Evolutionary conservation across 352 stramenopile genomes (phyloP), one percentile per base, ranked within the genome.

Genomic region (Phytophthora tentaculata): DNA sequence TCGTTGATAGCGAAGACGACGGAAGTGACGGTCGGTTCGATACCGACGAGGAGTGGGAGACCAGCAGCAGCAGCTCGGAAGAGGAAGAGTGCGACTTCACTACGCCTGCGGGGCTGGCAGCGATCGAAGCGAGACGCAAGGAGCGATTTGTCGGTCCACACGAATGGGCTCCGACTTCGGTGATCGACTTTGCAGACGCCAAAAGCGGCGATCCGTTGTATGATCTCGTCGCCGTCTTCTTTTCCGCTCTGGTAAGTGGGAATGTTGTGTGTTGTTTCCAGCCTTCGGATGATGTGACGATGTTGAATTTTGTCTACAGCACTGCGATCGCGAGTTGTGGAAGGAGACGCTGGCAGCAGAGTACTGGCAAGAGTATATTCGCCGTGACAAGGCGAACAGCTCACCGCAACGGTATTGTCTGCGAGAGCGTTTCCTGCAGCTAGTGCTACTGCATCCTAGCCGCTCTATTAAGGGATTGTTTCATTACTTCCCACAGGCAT

Each of bases 121-220:
- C 60, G 5, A 51, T 85, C 2, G 71, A 82, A 61, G 49, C 61
- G 12, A 83, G 82, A 51, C 84, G 84, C 24, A 76, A 77, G 28
- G 55, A 62, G 24, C 76, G 75, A 28, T 93, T 90, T 48, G 24
- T 81, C 23, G 88, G 86, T 14, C 45, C 64, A 0, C 54, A 74
- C 28, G 61, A 84, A 58, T 96, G 88, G 88, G 57, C 69, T 53
- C 86, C 88, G 7, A 76, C 64, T 12, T 81, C 80, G 9, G 83
- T 97, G 58, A 94, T 97, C 61, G 90, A 97, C 59, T 96, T 96
- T 64, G 90, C 88, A 0, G 90, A 97, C 64, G 74, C 83, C 63
- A 95, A 95, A 81, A 91, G 80, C 0, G 90, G 88, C 23, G 90
- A 97, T 66, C 87, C 88, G 52, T 53, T 97, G 14, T 97, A 92